Evolutionary conservation across 2,329 filamentous ascomycete genomes (phyloP).

Genomic region (Dothideomycetes sp.): DNA sequence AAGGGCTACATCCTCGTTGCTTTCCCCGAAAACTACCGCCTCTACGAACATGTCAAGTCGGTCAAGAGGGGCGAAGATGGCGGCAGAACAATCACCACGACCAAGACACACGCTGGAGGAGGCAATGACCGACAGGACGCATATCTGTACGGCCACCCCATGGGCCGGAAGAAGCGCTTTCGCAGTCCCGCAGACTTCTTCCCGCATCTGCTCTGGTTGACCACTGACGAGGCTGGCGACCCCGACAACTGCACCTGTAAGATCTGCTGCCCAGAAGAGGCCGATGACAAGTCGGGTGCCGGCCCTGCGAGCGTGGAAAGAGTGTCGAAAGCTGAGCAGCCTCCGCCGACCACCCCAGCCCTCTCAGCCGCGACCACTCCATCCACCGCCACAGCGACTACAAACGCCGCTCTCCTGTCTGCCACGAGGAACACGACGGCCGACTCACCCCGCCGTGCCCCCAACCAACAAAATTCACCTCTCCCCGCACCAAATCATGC

Average conservation of each 20-base stretch:
- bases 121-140: constrained; percentile 46
- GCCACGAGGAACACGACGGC: constrained; percentile 11
- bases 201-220: constrained; percentile 47
- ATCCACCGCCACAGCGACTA: constrained; percentile 5
- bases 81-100: constrained; percentile 31
- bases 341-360: constrained; percentile 7
- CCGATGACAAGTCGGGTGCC: constrained; percentile 12
- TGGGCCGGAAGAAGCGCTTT: constrained; percentile 45
- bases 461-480: too few species aligned
- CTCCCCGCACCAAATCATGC: not conserved
- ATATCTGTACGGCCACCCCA: constrained; percentile 50
- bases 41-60: constrained; percentile 46
- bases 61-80: constrained; percentile 35
- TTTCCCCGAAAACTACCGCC: constrained; percentile 44
- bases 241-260: constrained; percentile 46
- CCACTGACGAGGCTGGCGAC: constrained; percentile 41
- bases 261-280: constrained; percentile 43
- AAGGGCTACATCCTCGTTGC: constrained; percentile 40
- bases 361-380: not conserved
- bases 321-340: constrained; percentile 8
- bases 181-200: constrained; percentile 50
- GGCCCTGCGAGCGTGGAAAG: too few species aligned
- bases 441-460: constrained; percentile 14
- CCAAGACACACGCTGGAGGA: constrained; percentile 38
- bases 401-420: not conserved